Evolutionary conservation across 768 basidiomycete species (phyloP).

Genomic region (Trichaptum fuscoviolaceum): DNA sequence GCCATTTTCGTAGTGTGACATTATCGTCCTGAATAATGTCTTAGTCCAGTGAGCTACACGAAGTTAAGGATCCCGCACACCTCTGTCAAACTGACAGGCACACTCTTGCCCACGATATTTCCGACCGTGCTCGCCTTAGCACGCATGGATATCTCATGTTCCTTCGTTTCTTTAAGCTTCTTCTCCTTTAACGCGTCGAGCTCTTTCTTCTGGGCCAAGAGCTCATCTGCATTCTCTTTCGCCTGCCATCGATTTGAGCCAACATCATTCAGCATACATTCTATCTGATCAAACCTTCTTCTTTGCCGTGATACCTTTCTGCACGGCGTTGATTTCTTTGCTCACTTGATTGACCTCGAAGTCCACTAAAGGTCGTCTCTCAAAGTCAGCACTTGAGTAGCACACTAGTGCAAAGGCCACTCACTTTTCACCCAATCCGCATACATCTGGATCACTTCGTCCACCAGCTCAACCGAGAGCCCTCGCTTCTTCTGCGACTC

Average conservation of each 20-base stretch:
- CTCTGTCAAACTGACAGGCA: conserved; percentile 84
- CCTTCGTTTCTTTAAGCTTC: conserved; percentile 70
- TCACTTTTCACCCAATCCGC: conserved; percentile 90
- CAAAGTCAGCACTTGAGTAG: conserved; percentile 3
- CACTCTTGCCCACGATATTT: conserved; percentile 86
- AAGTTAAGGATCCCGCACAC: conserved; percentile 35
- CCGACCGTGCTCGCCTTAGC: conserved; percentile 79
- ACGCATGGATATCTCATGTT: conserved; percentile 74
- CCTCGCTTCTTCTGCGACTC: conserved; percentile 92
- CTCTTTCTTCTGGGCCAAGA: conserved; percentile 78
- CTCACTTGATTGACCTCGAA: conserved; percentile 74
- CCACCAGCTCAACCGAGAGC: conserved; percentile 85
- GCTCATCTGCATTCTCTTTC: conserved; percentile 85
- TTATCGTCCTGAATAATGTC: conserved; percentile 76
- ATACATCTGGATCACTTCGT: conserved; percentile 91
- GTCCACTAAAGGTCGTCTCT: conserved; percentile 52
- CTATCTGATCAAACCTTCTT: conserved; percentile 63
- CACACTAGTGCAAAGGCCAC: conserved; percentile 25
- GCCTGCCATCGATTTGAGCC: conserved; percentile 43
- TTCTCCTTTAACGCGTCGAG: conserved; percentile 77
- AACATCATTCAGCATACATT: neutral
- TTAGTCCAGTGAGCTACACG: neutral
- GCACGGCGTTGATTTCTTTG: conserved; percentile 83
- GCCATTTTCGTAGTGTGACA: conserved; percentile 72
- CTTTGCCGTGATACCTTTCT: conserved; percentile 92